Evolutionary conservation across 2,329 filamentous ascomycete genomes (phyloP).

Genomic region (Diaporthe citri): DNA sequence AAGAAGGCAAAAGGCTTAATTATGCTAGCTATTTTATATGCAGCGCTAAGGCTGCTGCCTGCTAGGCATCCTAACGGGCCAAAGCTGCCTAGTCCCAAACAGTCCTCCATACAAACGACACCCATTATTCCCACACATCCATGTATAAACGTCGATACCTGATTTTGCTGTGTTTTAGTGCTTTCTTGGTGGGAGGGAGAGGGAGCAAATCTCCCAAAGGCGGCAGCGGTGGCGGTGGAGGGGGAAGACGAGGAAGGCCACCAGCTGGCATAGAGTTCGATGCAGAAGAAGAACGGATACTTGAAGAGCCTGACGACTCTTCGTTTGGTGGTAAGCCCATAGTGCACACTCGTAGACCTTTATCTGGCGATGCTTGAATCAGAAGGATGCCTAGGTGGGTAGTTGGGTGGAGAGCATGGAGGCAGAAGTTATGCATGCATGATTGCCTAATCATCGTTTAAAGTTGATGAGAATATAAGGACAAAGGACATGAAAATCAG

Average conservation of each 20-base stretch:
- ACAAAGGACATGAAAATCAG: background rate
- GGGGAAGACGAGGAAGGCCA: too few relatives aligned
- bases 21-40: too few relatives aligned
- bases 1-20: too few relatives aligned
- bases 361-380: background rate
- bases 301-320: background rate
- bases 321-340: background rate
- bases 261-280: background rate
- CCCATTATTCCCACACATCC: too few relatives aligned
- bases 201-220: background rate
- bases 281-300: background rate
- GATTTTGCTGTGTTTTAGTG: background rate
- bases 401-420: background rate
- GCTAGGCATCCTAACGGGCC: too few relatives aligned
- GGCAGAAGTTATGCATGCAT: background rate
- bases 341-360: background rate
- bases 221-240: background rate
- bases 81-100: too few relatives aligned
- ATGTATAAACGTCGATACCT: conserved; percentile 1
- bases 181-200: background rate
- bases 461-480: too few relatives aligned
- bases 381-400: background rate
- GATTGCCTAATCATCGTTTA: background rate
- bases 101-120: too few relatives aligned
- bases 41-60: too few relatives aligned